Evolutionary conservation across 2,329 filamentous ascomycete genomes (phyloP), one percentile per base, ranked within the genome.

Genomic region (Didymella arachidicola): DNA sequence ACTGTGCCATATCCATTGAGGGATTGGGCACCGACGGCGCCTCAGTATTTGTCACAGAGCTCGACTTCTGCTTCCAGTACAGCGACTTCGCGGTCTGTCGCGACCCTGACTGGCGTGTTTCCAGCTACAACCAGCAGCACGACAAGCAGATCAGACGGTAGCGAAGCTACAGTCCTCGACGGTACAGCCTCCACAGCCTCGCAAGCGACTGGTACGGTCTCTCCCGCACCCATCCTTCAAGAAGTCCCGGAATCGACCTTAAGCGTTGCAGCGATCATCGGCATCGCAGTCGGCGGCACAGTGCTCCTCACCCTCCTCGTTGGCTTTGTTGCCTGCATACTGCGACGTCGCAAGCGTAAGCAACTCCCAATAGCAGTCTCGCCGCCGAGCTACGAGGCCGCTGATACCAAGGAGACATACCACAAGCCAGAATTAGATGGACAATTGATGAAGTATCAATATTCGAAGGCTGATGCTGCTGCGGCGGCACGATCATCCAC

Each of bases 361-460:
- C 7, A 19, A 18, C 19, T 19, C 3, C 7, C 27, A n/a, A 8
- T 4, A 22, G 10, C 44, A 10, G 19, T 19, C 3, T 34, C 25
- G 4, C 50, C 41, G 7, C 50, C 41, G 4, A 30, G 5, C 11
- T 45, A 29, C 18, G 11, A 53, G 30, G 10, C 22, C 8, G 6
- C 36, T 19, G 36, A 36, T 5, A 27, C 8, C 4, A 34, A 36
- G 10, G 32, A 46, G 4, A 18, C 1, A 3, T 39, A 46, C 14
- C 14, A 46, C 7, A 53, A 53, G 34, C 27, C 51, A 4, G 51
- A 54, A 43, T 43, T 54, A 2, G 43, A 48, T 7, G 45, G 44
- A 2, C 36, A 43, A 8, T 22, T 18, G 11, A 6, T 48, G 29
- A 18, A 5, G 5, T 43, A 30, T 16, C 10, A 36, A 16, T 12